Evolutionary conservation across 1,284 basidiomycete species (phyloP), one percentile per base, ranked within the genome.

Genomic region (Ceratobasidium sp.): DNA sequence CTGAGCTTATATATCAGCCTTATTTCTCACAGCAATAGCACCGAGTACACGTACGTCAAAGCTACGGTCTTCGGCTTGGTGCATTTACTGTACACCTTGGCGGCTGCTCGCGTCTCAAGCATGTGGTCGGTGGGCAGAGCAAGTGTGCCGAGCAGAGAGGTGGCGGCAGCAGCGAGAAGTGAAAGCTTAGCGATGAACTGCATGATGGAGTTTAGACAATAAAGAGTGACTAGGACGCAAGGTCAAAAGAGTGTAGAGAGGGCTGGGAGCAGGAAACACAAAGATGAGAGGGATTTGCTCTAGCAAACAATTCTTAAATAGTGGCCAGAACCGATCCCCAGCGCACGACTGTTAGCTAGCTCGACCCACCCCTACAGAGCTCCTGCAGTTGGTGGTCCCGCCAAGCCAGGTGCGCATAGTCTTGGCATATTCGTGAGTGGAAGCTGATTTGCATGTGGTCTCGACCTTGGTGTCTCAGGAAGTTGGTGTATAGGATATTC

Each of bases 221-320:
- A 71, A 71, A 46, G 77, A 78, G 71, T 68, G 75, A 77, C 75
- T 46, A 39, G 44, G 75, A 63, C 71, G 61, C 40, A 51, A 49
- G 39, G 61, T 63, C 75, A 60, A 68, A 67, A 58, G 64, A 77
- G 46, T 63, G 51, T 58, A 15, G n/a, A 18, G 18, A 49, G 44
- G 61, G 56, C 56, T 33, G 56, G 70, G 39, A 23, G 28, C 39
- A 39, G 18, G 39, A 55, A 28, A 58, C n/a, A 40, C 18, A 58
- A n/a, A 71, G 42, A 53, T 26, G 66, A 33, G 40, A 53, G 66
- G 33, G 33, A 33, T 33, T 33, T 33, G 33, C 33, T 33, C 33
- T 4, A 33, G 33, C 33, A 33, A 33, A 33, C 33, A 33, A 33
- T 33, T 33, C 33, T 33, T 33, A 33, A 33, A 33, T 33, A 33